These are phyloP conservation scores for Suaeda aralocaspica DNA, from an alignment of 148 eudicot species.

Conservation along the genomic window DNA sequence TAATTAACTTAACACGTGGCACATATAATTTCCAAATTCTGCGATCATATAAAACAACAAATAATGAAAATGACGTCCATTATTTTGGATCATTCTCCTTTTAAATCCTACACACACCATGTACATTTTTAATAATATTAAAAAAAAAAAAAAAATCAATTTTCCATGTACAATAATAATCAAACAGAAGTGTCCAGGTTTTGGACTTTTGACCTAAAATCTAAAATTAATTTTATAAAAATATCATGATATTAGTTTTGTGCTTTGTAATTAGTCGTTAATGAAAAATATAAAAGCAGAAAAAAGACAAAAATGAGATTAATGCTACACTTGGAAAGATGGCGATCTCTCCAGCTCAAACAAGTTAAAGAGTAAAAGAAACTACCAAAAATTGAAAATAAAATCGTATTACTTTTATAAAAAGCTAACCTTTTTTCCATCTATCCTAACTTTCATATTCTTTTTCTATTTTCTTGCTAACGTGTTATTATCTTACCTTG, in stretches of 20 bases:
- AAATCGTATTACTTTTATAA: not conserved
- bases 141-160: not conserved
- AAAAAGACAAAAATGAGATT: not conserved
- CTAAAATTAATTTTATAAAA: no score
- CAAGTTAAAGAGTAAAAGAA: slow-evolving; percentile 45
- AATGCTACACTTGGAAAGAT: slow-evolving; percentile 11
- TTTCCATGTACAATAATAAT: not conserved
- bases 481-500: slow-evolving; percentile 24
- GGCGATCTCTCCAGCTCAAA: slow-evolving; percentile 1
- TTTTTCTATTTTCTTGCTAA: not conserved
- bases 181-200: slow-evolving; percentile 7
- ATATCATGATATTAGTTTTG: no score
- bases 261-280: no score
- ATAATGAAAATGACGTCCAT: not conserved
- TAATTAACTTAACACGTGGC: slow-evolving; percentile 9
- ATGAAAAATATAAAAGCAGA: not conserved
- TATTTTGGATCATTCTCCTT: slow-evolving; percentile 9
- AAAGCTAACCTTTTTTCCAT: slow-evolving; percentile 4
- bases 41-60: slow-evolving; percentile 3
- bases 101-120: slow-evolving; percentile 3
- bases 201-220: slow-evolving; percentile 15
- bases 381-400: slow-evolving; percentile 12
- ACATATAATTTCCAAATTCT: not conserved
- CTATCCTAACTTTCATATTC: not conserved
- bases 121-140: not conserved